Conservation (phyloP, 1,284 basidiomycete genomes). For the Mycena citricolor region DNA sequence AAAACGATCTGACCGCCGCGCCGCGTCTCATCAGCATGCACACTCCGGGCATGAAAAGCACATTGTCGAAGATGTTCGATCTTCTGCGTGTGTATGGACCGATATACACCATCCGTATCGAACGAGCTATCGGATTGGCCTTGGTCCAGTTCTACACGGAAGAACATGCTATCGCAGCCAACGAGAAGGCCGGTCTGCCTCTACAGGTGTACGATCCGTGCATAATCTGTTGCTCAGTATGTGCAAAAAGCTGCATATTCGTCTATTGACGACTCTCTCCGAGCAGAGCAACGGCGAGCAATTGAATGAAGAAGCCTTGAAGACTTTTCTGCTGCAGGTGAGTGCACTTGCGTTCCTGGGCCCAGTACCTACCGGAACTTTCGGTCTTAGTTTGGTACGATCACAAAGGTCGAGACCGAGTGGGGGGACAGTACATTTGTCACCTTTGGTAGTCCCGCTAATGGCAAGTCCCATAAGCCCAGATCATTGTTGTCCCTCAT, state of each 20-base stretch:
- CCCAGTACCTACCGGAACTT: background rate
- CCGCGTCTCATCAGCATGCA: too few relatives aligned
- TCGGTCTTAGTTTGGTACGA: constrained; percentile 1
- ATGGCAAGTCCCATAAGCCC: too few relatives aligned
- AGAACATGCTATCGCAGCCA: constrained; percentile 22
- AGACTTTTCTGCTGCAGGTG: background rate
- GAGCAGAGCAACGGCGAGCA: background rate
- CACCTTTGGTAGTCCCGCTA: too few relatives aligned
- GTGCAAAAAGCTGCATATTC: background rate
- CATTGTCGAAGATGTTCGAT: constrained; percentile 20
- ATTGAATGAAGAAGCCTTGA: background rate
- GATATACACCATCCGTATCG: constrained; percentile 20
- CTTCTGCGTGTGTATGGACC: constrained; percentile 25
- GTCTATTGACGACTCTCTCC: background rate
- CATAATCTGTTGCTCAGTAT: constrained; percentile 20
- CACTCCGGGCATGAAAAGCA: constrained; percentile 9
- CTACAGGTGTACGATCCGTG: constrained; percentile 24
- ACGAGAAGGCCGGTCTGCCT: constrained; percentile 8
- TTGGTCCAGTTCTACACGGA: constrained; percentile 28
- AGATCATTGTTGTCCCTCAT: too few relatives aligned
- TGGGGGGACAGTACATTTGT: too few relatives aligned
- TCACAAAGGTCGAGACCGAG: background rate
- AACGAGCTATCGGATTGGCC: constrained; percentile 21
- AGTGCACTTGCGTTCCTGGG: background rate
- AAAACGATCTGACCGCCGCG: too few relatives aligned